Percentiles rank a stretch among this genome's conserved stretches.
Evolutionary conservation across 2,329 filamentous ascomycete genomes (phyloP).

Genomic region (Byssoonygena ceratinophila): DNA sequence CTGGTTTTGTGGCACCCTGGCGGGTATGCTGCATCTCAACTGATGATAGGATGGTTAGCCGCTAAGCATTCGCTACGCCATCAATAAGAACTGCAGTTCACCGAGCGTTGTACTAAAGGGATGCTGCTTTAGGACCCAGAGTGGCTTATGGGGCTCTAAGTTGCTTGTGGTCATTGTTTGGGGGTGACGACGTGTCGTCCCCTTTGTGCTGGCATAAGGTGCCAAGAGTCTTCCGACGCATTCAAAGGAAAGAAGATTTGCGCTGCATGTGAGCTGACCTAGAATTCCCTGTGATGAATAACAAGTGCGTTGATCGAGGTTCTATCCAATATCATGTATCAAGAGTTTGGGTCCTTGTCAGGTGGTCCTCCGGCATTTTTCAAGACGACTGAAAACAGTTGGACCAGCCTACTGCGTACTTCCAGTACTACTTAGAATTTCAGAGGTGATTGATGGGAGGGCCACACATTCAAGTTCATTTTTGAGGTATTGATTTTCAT

Average conservation of each 20-base stretch:
- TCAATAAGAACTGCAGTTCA: not conserved
- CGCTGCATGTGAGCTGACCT: not conserved
- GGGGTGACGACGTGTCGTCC: no score
- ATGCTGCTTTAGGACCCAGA: not conserved
- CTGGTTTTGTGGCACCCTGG: not conserved
- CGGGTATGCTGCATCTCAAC: not conserved
- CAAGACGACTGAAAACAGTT: no score
- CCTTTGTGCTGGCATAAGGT: not conserved
- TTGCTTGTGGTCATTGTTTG: not conserved
- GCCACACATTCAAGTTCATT: not conserved
- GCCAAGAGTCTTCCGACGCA: not conserved
- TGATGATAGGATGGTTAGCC: not conserved
- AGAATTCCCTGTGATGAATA: no score
- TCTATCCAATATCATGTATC: no score
- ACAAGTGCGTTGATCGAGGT: no score
- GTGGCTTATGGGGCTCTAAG: not conserved
- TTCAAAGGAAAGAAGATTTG: not conserved
- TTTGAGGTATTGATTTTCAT: constrained; percentile 6
- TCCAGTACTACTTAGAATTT: not conserved
- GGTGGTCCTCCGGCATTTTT: no score
- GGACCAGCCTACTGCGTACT: not conserved
- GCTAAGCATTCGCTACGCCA: not conserved
- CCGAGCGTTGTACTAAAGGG: not conserved
- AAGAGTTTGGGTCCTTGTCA: no score
- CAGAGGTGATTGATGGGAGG: no score